Conservation (phyloP, 345 rosid species). For the Toxicodendron radicans region DNA sequence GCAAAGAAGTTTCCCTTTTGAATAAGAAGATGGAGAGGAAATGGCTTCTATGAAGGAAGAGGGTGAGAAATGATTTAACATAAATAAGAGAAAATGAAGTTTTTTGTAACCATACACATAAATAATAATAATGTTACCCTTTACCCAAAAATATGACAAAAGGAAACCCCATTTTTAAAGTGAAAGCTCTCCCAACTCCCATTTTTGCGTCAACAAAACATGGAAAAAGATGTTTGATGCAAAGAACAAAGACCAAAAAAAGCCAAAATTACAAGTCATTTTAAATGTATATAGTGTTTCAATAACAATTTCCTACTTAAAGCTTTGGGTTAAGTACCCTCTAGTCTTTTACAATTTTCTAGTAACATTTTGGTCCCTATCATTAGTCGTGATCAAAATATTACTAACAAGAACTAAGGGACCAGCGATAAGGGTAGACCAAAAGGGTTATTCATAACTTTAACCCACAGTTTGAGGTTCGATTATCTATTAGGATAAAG, state of each 20-base stretch:
- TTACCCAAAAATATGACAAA: slow-evolving; percentile 4
- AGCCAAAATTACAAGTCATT: neutral
- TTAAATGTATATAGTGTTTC: neutral
- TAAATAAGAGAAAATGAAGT: neutral
- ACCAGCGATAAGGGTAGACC: too few relatives aligned
- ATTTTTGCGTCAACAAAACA: slow-evolving; percentile 12
- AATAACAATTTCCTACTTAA: too few relatives aligned
- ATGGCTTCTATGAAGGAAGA: neutral
- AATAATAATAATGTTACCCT: too few relatives aligned
- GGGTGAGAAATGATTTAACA: neutral
- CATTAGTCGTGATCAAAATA: too few relatives aligned
- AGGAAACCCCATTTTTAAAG: neutral
- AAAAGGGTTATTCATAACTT: too few relatives aligned
- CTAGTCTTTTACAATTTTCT: too few relatives aligned
- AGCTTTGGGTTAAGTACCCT: too few relatives aligned
- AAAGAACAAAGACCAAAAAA: neutral
- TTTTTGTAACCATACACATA: neutral
- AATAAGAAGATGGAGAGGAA: slow-evolving; percentile 1
- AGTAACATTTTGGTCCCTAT: too few relatives aligned
- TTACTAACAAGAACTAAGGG: too few relatives aligned
- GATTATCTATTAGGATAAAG: too few relatives aligned
- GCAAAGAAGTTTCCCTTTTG: slow-evolving; percentile 12
- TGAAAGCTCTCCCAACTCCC: neutral
- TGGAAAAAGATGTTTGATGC: neutral
- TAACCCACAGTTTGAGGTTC: too few relatives aligned